Base-by-base conservation (phyloP, 192 early-diverging fungal species). In the Backusella parvicylindrica region DNA sequence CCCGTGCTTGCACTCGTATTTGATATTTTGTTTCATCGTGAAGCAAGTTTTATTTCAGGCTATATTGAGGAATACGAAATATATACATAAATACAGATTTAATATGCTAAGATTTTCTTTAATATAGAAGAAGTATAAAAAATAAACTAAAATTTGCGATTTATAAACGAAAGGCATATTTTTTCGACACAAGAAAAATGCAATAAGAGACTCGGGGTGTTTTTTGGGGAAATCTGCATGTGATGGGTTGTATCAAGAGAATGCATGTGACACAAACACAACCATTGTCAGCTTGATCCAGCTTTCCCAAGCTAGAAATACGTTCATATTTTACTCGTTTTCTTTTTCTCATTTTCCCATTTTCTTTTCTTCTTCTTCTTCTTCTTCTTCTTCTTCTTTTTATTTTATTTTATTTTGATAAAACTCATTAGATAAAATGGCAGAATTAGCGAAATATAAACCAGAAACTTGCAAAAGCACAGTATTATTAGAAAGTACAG, bases 401-500 rank as follows among this genome's bases (percentile, higher is more conserved):
- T 50, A 18, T n/a, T 7, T 53, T 53, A 21, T 53, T 23, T 56
- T 56, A 26, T 53, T 23, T 23, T 2, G 9, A 56, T 60, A 26
- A 47, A 47, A n/a, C n/a, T 0, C 43, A 47, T 47, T n/a, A 47
- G 16, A 47, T 47, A 18, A 47, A 47, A 60, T 60, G 53, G 4
- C 53, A 26, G 53, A 60, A 60, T 60, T 60, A 60, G 3, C 53
- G 26, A 26, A 28, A 26, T 60, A 60, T 60, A 60, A 23, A 26
- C 11, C 53, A 60, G 53, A 60, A 60, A 3, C 21, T 12, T 60
- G 26, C 12, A 28, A 60, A 60, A 60, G 13, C 0, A 81, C 86
- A 8, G 76, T 92, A 43, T 78, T 92, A 32, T 84, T 86, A 64
- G 78, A 82, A 56, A 79, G 79, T 33, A 73, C 89, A 18, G 90